Evolutionary conservation across 768 basidiomycete species (phyloP), one percentile per base, ranked within the genome.

Genomic region (Calocera viscosa): DNA sequence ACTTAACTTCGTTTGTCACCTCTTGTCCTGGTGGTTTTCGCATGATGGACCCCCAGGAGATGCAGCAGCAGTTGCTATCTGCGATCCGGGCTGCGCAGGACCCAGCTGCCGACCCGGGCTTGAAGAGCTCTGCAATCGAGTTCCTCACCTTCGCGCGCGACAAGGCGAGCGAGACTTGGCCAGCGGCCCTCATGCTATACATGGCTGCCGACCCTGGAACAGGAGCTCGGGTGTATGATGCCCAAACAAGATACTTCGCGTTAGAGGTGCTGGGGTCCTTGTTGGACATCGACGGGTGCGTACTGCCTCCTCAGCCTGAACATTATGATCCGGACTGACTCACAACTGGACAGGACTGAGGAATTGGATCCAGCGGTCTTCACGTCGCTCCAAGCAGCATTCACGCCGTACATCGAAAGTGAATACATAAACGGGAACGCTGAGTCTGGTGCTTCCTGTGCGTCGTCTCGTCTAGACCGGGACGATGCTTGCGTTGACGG

Each of bases 41-140:
- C 53, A 30, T 28, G 2, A 60, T 60, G 53, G 53, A 60, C 26
- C 26, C 30, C 2, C 53, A 60, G 39, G 65, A 19, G 28, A 67
- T 67, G 67, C 64, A 67, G 12, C 70, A 68, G 63, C 69, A 76
- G 41, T 75, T 78, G 32, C 74, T 76, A 34, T 70, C 76, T 77
- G 94, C 94, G 63, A 92, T 94, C 76, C 79, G 83, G 74, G 88
- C 95, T 78, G 94, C 93, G 64, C 89, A 89, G 68, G 88, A 93
- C 79, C 88, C 87, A 65, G 64, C 53, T 7, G 71, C 74, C 12
- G 73, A 77, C 65, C 68, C 71, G 7, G 75, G 82, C 30, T 77
- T 95, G 35, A 90, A 94, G 77, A 88, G 86, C 67, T 88, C 94
- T 75, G 94, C 94, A 35, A 80, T 96, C 71, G 85, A 87, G 66